Percentiles rank a stretch among this genome's conserved stretches.
phyloP scores from a whole-genome alignment of 73 alveolate genomes.

The Urostyla sp. region DNA sequence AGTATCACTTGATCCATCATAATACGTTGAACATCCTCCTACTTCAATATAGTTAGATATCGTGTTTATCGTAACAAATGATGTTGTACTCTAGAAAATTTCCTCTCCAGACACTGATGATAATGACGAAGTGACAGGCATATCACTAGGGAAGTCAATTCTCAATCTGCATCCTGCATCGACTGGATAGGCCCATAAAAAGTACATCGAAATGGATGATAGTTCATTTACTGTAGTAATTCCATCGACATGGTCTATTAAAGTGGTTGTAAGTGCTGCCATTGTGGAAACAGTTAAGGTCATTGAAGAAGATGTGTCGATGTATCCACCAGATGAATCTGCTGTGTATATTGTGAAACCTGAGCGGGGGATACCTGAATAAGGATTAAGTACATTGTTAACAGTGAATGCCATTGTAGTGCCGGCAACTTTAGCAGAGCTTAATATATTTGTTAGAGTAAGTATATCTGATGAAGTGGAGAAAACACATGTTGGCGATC shows the following conservation, averaged over 20 bases:
- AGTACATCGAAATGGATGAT: not conserved
- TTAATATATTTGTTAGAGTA: not conserved
- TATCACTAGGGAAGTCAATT: constrained; percentile 40
- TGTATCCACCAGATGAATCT: constrained; percentile 18
- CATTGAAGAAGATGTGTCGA: constrained; percentile 5
- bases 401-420: constrained; percentile 23
- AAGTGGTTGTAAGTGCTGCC: constrained; percentile 7
- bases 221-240: constrained; percentile 4
- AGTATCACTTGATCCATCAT: no score
- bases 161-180: constrained; percentile 37
- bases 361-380: constrained; percentile 45
- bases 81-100: not conserved
- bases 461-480: not conserved
- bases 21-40: constrained; percentile 20
- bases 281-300: constrained; percentile 16
- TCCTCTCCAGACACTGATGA: not conserved
- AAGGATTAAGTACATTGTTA: constrained; percentile 34
- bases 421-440: constrained; percentile 2
- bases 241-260: not conserved
- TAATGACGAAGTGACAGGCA: constrained; percentile 14
- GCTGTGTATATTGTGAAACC: constrained; percentile 35
- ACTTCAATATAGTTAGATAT: not conserved
- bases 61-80: not conserved
- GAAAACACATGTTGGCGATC: not conserved
- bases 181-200: not conserved